Base-by-base conservation (phyloP, 352 stramenopile species). In the Globisporangium cystogenes region DNA sequence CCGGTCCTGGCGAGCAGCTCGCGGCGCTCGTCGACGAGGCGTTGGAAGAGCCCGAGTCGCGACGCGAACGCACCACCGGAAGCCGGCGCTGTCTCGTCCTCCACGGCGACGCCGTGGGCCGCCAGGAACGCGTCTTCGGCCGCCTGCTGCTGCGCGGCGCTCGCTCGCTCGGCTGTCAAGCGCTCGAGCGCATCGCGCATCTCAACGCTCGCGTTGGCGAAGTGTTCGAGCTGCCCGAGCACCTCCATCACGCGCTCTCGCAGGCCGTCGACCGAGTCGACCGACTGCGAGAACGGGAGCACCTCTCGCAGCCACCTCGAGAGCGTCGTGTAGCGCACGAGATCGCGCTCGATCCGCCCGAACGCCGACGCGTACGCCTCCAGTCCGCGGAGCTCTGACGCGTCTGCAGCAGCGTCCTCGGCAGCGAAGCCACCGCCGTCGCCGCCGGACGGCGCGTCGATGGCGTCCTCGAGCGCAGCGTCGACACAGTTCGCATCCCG, bases 261-360 rank as follows among this genome's bases (percentile, higher is more conserved):
- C 12, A 86, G 55, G 31, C 73, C 62, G 5, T 60, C 40, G 1
- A 65, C 49, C 0, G 53, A 55, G n/a, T 67, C 37, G 11, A 68
- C 51, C 0, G 66, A 64, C n/a, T 67, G 60, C 2, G 70, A 39
- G 16, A 68, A 64, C 20, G 70, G 70, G 8, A 86, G 61, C 18
- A 51, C 48, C 20, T 48, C 49, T n/a, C 59, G 63, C 49, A 72
- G 26, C 64, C 57, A 76, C 18, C 21, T 20, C 11, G 72, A 33
- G 23, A 79, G 45, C 1, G 27, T 26, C 27, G 42, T 50, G 51
- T 72, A 76, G n/a, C 18, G 48, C 3, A 24, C 40, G 35, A 79
- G 51, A 31, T 74, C 54, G 23, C 66, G 48, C 27, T 65, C 47
- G 20, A 76, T 58, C 27, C 48, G 41, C 18, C 63, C 62, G 49